Conservation (phyloP, 2,329 filamentous ascomycete genomes). For the Phialocephala sp. region DNA sequence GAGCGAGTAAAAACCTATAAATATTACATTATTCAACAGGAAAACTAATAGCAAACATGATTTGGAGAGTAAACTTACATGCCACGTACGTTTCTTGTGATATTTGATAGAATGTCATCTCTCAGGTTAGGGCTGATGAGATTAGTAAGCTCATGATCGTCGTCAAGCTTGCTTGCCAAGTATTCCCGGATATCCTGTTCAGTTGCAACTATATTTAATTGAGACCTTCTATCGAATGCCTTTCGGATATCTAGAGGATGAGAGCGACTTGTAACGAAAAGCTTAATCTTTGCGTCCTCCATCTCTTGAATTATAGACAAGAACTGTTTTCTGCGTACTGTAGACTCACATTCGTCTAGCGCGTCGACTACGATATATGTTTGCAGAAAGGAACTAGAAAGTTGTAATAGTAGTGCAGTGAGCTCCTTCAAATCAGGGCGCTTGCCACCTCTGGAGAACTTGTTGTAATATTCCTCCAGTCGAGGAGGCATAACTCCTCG, state of each 20-base stretch:
- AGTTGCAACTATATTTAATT: background rate
- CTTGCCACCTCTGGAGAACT: background rate
- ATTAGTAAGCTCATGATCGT: background rate
- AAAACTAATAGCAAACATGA: background rate
- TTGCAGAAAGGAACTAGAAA: background rate
- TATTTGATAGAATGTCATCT: background rate
- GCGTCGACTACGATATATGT: constrained; percentile 1
- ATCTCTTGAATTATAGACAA: background rate
- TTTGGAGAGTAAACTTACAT: background rate
- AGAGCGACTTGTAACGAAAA: constrained; percentile 2
- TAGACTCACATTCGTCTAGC: constrained; percentile 4
- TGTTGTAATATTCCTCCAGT: background rate
- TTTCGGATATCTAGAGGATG: background rate
- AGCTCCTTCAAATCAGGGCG: background rate
- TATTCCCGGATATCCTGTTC: background rate
- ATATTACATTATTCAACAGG: background rate
- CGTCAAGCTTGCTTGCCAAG: background rate
- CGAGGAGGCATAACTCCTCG: background rate
- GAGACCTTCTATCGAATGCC: background rate
- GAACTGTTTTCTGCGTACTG: background rate
- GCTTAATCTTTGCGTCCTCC: background rate
- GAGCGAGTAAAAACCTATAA: constrained; percentile 37
- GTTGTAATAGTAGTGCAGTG: background rate
- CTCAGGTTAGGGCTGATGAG: background rate
- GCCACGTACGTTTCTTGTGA: background rate